Base-by-base conservation (phyloP, 2,329 filamentous ascomycete genomes). In the Tolypocladium endophyticum region DNA sequence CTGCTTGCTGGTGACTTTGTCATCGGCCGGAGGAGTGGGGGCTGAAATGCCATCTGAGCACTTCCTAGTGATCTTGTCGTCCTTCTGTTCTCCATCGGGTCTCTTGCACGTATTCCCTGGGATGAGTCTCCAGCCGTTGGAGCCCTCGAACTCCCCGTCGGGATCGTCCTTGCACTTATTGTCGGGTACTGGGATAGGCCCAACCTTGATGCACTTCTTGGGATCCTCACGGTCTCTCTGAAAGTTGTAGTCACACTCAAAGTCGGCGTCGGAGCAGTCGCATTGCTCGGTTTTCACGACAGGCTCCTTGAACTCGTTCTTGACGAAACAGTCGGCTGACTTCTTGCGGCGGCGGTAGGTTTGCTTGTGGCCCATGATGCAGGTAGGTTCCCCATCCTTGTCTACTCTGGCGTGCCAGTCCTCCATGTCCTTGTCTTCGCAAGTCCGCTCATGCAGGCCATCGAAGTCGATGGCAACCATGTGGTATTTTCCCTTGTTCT, bases 211-310 rank as follows among this genome's bases (percentile, higher is more conserved):
- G 70, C 94, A 97, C 62, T 87, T 81, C 56, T 82, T 83, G 58
- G 83, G 80, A 62, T 93, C 85, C 4, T 83, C 78, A 41, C 80
- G 80, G 60, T 80, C 79, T 66, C 84, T 83, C 61, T 86, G 77
- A 71, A 96, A 97, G 72, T 96, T 95, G 79, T 89, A 96, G 70
- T 97, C 93, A 72, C 94, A 99, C 75, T 99, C 94, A 71, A 96
- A 99, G 72, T 99, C 95, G 39, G 80, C 78, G 60, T 88, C 84
- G 0, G 87, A 86, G 73, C 94, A 99, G 47, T 90, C 85, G 77
- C 94, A 99, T 55, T 85, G 74, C 66, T 90, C 84, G 35, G 83
- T 87, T 62, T 87, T 78, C 1, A 88, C 84, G 39, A 83, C 74
- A 0, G 89, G 86, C 63, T 94, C 89, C 69, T 91, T 86, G 76